Evolutionary conservation across 768 basidiomycete genomes (phyloP), one percentile per base, ranked within the genome.

Genomic region (Russula lepida): DNA sequence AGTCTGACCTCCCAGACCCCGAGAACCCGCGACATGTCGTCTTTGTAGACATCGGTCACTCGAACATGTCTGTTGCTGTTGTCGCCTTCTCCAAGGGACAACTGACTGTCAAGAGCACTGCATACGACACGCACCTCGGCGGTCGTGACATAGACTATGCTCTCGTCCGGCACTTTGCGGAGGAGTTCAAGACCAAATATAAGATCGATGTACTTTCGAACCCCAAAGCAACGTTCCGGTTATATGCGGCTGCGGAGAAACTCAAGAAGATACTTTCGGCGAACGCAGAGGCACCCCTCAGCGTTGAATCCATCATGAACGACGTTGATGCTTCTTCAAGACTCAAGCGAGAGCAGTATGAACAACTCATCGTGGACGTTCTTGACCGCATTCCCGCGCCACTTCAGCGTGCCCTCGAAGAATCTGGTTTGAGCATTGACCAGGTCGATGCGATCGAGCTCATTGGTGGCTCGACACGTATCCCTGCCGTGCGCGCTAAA

Each of bases 191-290:
- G 76, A 72, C 75, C n/a, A 98, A 97, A 73, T 98, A 98, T 84
- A 97, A 94, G 76, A 92, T 98, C 71, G 95, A 98, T 73, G 94
- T 98, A 68, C 73, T 92, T 69, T 82, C 81, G 66, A 93, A 81
- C 75, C 89, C 92, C 67, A 98, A 98, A 74, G 97, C 94, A 33
- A 80, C 79, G 50, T 98, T 98, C 90, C 86, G 95, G 65, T 85
- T 99, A 59, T 70, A 80, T 27, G 86, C 87, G 17, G 86, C 89
- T 21, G 93, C 93, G 72, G 97, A 99, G 78, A 86, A 87, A 71
- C 81, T 98, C 71, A 98, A 98, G 80, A 98, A 98, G 77, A 80
- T 98, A 13, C 81, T 98, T 19, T 97, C 94, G 13, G 95, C 97
- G 64, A 98, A 98, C 77, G 73, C 81, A 15, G 91, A 95, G 72